Base-by-base conservation (phyloP, 1,284 basidiomycete genomes). In the Inonotus obliquus region DNA sequence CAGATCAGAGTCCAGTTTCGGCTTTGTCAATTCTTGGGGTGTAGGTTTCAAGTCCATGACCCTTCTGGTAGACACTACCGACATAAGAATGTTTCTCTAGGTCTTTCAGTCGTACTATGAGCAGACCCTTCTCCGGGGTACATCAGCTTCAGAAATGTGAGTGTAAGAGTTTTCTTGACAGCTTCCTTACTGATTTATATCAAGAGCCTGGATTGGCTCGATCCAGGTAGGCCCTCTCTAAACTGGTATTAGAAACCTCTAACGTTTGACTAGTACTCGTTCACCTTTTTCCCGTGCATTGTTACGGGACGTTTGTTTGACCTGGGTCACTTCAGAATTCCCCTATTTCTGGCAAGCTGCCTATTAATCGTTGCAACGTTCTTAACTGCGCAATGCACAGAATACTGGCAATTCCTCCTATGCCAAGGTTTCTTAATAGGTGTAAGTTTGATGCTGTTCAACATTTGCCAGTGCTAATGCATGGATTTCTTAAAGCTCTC, bases 321-420 rank as follows among this genome's bases (percentile, higher is more conserved):
- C 67, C 65, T 81, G 1, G 85, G 85, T 19, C 79, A 83, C 67
- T 81, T 83, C 66, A 75, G 74, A 37, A 68, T 76, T 2, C 75
- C 83, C 7, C 74, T 81, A 49, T 65, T 78, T 2, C 61, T 72
- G 5, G 78, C 77, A 19, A 82, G 81, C 51, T 67, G 68, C 2
- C 56, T 82, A 9, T 75, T 86, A 37, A 70, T 85, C 5, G 65
- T 76, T 6, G 76, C 79, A 23, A 80, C 83, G 0, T 82, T 87
- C 68, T 74, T 87, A 54, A 75, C 81, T 13, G 81, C 80, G 0
- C 70, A 86, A 70, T 83, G 83, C 61, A 79, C 70, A 9, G 61
- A 77, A 64, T 87, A 84, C 67, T 87, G 81, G 78, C 84, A 87
- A 21, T 81, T 84, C 62, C 61, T 85, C 1, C 71, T 85, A 0